These are phyloP conservation scores for Pythium diclinum DNA, from an alignment of 352 stramenopile genomes.

Conservation along the genomic window DNA sequence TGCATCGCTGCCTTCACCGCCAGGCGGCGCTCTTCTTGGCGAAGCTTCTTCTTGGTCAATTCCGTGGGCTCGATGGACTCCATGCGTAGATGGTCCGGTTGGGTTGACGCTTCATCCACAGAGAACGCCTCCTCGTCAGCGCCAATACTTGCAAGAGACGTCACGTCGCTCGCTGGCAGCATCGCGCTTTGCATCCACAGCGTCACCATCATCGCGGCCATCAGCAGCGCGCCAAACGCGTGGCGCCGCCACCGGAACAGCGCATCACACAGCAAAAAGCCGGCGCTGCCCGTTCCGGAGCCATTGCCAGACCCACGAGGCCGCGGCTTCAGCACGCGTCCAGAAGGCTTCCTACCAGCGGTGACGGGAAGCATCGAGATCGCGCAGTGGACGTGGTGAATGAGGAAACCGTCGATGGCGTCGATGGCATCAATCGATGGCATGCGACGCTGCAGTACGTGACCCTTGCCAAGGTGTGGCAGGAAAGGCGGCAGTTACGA, in stretches of 20 bases:
- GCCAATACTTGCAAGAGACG: not conserved
- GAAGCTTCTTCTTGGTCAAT: not conserved
- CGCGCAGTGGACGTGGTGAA: not conserved
- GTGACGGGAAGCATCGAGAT: conserved; percentile 3
- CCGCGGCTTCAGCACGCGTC: not conserved
- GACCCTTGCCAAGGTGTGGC: no score
- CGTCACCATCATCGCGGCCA: conserved; percentile 28
- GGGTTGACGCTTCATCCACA: conserved; percentile 4
- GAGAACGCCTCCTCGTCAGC: not conserved
- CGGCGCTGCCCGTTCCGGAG: conserved; percentile 3
- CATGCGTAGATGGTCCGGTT: not conserved
- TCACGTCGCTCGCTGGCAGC: conserved; percentile 10
- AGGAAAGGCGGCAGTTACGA: no score
- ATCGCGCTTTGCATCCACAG: conserved; percentile 60
- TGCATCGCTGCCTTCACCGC: conserved; percentile 66
- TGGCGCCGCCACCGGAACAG: conserved; percentile 17
- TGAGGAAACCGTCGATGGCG: not conserved
- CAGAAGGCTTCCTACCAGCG: not conserved
- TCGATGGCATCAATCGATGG: no score
- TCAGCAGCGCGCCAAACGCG: conserved; percentile 1
- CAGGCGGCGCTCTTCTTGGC: conserved; percentile 39
- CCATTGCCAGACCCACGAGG: not conserved
- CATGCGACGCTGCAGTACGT: no score
- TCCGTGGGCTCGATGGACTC: not conserved
- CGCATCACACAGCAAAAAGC: not conserved